Evolutionary conservation across 129 eudicot species (phyloP), one percentile per base, ranked within the genome.

Genomic region (Tanacetum coccineum): DNA sequence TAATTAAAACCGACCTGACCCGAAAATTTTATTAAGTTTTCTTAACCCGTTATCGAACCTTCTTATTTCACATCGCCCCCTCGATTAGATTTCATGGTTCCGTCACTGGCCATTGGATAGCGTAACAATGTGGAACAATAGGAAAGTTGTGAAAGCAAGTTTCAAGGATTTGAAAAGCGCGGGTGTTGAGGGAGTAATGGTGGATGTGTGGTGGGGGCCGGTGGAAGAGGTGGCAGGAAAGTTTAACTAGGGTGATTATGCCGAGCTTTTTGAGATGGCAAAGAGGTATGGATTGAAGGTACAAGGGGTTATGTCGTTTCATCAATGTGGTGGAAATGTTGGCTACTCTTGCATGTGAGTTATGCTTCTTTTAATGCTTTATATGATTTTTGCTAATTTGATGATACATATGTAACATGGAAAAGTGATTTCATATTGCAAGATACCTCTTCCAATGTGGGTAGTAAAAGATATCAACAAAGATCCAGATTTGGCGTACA

Each of bases 331-430:
- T 7, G 99, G 99, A 20, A 94, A 94, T 70, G 99, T 94, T 13
- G 99, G 99, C 0, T 97, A 94, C 60, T 94, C 99, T 67, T 85
- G 91, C 93, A 86, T 88, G 99, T 94, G n/a, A 59, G 98, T 76
- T 13, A 1, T 0, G 7, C 39, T 32, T 32, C 40, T 32, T 32
- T 32, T 32, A 1, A 32, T 6, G 39, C 39, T 6, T 32, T 32
- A 32, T 32, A 32, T 32, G 39, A 32, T 32, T 36, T 36, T 32
- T 32, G 39, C 39, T 4, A 32, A 32, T 7, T 32, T 32, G 4
- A 7, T 4, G 6, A 55, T 6, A 8, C 9, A 36, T 36, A 6
- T 6, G 42, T 36, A 6, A 36, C 2, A 36, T 36, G 42, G 9
- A 36, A 30, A 36, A 67, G 49, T 50, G 15, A n/a, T 52, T 32